A percentile compares a stretch with the other conserved stretches of the same genome.
phyloP scores from a whole-genome alignment of 148 eudicot species.

The Euryodendron excelsum region DNA sequence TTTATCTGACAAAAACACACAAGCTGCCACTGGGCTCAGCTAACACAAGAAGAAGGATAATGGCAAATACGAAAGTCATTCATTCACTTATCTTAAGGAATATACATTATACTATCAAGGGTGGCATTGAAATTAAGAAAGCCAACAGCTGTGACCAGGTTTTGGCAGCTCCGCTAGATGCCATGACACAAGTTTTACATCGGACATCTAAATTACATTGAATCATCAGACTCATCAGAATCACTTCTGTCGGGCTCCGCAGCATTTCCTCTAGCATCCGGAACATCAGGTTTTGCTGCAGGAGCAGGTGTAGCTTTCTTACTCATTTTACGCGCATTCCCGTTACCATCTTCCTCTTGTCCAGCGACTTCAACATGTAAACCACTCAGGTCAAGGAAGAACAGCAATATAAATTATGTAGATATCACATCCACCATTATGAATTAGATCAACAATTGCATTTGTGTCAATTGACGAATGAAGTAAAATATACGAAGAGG shows the following conservation, averaged over 20 bases:
- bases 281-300: constrained; percentile 53
- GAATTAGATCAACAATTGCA: background rate
- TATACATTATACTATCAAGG: no score
- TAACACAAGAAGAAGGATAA: no score
- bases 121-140: no score
- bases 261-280: constrained; percentile 42
- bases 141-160: no score
- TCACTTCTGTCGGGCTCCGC: constrained; percentile 79
- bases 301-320: constrained; percentile 61
- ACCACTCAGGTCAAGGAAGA: constrained; percentile 48
- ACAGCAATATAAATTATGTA: background rate
- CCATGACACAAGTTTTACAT: background rate
- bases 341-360: constrained; percentile 70
- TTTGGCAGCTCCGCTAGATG: no score
- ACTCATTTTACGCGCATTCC: constrained; percentile 40
- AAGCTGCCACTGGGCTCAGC: no score
- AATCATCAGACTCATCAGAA: constrained; percentile 83
- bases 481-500: constrained; percentile 34
- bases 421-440: no score
- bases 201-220: constrained; percentile 25
- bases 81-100: no score
- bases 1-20: no score
- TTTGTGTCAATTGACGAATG: background rate
- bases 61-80: no score
- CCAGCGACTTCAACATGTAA: constrained; percentile 53